Evolutionary conservation across 225 moss, liverwort and hornwort species (phyloP), one percentile per base, ranked within the genome.

Genomic region (Ulota crispa): DNA sequence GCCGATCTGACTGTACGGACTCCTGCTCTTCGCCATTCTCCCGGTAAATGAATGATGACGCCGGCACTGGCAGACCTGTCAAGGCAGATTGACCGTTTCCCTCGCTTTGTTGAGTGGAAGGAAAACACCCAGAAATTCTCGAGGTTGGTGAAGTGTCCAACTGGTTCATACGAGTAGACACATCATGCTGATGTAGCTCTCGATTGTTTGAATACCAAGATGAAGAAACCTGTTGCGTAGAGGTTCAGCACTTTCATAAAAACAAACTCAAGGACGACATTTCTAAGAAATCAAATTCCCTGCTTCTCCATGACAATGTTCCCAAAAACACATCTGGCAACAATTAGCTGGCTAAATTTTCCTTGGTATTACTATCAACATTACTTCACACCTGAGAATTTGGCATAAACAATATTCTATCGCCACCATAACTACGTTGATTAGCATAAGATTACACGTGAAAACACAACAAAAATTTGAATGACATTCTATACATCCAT

Each of bases 21-120:
- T 97, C 97, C 73, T 95, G 93, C 62, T 95, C 97, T 67, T 93
- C 92, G n/a, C 87, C 86, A 75, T 79, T 91, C 31, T 96, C 95
- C 12, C 92, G 84, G 79, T 90, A 95, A 15, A 85, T 74, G 68
- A 90, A 93, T 9, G 93, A 85, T 13, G 95, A 88, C 20, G 85
- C 31, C 42, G 84, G 89, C 78, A 85, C 89, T 42, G 93, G 88
- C 34, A 95, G 82, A 63, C 91, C 80, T 67, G 90, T 84, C 78
- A 89, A 86, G 77, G 88, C 93, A 79, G 96, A 89, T 81, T 93
- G 96, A 5, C 84, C 88, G 78, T 83, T 83, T 73, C 83, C 83
- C 57, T 89, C 87, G 61, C 85, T 87, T 30, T 80, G 87, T 59
- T 79, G 87, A 81, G 87, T 47, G 47, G 81, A 83, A 27, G 82